phyloP scores from a whole-genome alignment of 352 stramenopile species.

The Phytophthora aleatoria region DNA sequence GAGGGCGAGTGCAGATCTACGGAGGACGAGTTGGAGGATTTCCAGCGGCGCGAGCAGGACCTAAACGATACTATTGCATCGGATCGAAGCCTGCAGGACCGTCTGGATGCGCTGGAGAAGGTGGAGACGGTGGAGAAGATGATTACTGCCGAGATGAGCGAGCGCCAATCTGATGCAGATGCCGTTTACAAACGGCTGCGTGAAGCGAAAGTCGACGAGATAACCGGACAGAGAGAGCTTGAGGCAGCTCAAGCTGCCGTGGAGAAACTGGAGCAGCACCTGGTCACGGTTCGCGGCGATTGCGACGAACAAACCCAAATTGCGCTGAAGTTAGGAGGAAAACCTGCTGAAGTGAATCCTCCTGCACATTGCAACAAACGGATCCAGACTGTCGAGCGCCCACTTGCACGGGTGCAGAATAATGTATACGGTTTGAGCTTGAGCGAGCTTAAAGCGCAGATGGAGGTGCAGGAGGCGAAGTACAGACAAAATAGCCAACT shows the following conservation, averaged over 20 bases:
- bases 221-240: conserved; percentile 46
- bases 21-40: conserved; percentile 48
- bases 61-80: conserved; percentile 43
- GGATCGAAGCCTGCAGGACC: conserved; percentile 52
- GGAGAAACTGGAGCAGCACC: conserved; percentile 48
- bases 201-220: conserved; percentile 70
- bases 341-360: background rate
- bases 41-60: conserved; percentile 47
- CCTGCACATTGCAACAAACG: background rate
- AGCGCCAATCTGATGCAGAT: conserved; percentile 67
- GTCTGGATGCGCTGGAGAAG: conserved; percentile 48
- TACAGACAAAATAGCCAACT: conserved; percentile 68
- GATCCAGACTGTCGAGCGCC: background rate
- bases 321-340: background rate
- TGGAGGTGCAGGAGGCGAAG: conserved; percentile 76
- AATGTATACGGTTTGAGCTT: background rate
- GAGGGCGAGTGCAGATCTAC: conserved; percentile 71
- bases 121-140: conserved; percentile 22
- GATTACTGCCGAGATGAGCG: conserved; percentile 41
- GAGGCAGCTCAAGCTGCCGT: background rate
- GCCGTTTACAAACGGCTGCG: conserved; percentile 76
- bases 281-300: background rate
- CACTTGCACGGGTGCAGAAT: background rate
- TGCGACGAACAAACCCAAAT: background rate
- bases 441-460: conserved; percentile 67